Conservation (phyloP, 2,329 filamentous ascomycete species). For the Ceratocystis destructans region DNA sequence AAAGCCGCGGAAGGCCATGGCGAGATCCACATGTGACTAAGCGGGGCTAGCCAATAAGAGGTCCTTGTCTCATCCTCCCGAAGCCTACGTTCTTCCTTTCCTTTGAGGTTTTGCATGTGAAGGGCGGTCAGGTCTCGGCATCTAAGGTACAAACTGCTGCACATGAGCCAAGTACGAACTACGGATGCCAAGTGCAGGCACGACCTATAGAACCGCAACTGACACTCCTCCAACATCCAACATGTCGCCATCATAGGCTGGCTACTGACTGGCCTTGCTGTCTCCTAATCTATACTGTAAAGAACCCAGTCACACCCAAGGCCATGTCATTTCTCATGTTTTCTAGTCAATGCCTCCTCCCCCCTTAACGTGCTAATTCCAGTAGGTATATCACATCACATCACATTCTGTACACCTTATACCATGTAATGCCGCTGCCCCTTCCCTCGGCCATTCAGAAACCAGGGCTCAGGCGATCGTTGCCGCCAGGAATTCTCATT, state of each 20-base stretch:
- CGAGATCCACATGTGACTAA: slow-evolving; percentile 1
- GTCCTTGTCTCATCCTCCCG: not conserved
- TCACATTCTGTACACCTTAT: not conserved
- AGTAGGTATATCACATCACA: not conserved
- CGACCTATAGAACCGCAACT: not conserved
- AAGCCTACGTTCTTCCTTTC: not conserved
- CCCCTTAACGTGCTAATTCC: not conserved
- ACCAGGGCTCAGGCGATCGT: not conserved
- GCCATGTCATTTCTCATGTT: not conserved
- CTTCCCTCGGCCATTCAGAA: not conserved
- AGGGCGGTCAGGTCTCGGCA: not conserved
- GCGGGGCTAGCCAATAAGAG: slow-evolving; percentile 1
- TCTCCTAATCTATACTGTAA: not conserved
- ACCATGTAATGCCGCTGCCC: not conserved
- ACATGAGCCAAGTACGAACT: not conserved
- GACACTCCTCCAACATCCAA: not conserved
- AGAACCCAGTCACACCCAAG: not conserved
- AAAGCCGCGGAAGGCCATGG: not conserved
- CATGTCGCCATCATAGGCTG: too few species aligned
- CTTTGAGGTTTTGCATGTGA: not conserved
- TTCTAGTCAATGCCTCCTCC: not conserved
- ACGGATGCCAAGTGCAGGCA: not conserved
- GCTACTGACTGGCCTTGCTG: too few species aligned
- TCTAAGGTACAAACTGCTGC: not conserved
- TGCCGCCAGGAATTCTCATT: not conserved